Evolutionary conservation across 2,329 filamentous ascomycete species (phyloP), one percentile per base, ranked within the genome.

Genomic region (Tricladium varicosporioides): DNA sequence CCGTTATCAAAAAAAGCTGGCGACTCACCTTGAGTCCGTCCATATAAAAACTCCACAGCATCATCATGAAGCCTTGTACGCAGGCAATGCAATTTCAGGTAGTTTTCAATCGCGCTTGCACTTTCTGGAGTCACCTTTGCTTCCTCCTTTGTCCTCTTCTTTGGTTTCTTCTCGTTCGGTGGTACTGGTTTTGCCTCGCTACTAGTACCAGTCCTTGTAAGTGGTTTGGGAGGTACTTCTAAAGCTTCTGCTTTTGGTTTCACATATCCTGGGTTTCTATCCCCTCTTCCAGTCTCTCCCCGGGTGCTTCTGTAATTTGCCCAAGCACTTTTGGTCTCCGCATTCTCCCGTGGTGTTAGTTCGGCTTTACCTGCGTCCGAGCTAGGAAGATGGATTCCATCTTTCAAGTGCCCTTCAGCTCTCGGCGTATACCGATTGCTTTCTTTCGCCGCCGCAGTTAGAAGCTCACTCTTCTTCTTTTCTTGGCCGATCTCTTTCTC

Each of bases 31-130:
- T 61, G 52, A 11, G 43, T 43, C n/a, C 54, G 53, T 47, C 66
- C 67, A 51, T 69, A 70, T 14, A 70, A 46, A 19, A 69, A 64
- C n/a, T 67, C 61, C 16, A 63, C 54, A 15, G 63, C 60, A 2
- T 56, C 57, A 22, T 66, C 63, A 16, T 63, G 61, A 11, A 56
- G 57, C 18, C 63, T 57, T 3, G 59, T 65, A 11, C 66, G 57
- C 40, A 70, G 54, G 33, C 61, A 69, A 33, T 69, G 63, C 18
- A 67, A 16, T 36, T 68, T 68, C 15, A 69, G 27, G 22, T 44
- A 47, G 31, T 52, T 50, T 22, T 51, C 54, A 16, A 62, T 55
- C 5, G 42, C 52, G 32, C 54, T 50, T n/a, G 56, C 56, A 45
- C 52, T 56, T 22, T 59, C 50, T 9, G 48, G 36, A 1, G 56